phyloP scores from a whole-genome alignment of 805 yeast species.

The Yarrowia divulgata region DNA sequence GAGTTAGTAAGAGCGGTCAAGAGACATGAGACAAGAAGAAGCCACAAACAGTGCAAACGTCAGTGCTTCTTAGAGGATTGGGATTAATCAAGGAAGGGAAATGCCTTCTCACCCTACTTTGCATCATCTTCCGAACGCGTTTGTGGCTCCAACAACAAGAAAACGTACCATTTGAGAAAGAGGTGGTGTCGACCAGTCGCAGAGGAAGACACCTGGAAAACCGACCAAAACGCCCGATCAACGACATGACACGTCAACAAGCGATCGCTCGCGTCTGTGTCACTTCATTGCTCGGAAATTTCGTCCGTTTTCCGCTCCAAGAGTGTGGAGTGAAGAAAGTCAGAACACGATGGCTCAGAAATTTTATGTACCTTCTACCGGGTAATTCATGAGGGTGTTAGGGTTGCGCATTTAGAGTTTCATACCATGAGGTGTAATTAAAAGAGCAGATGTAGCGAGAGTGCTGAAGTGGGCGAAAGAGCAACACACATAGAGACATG shows the following conservation, averaged over 20 bases:
- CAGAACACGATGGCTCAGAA: background rate
- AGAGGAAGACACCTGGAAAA: conserved; percentile 2
- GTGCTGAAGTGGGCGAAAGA: background rate
- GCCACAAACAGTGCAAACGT: conserved; percentile 32
- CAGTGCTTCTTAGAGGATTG: conserved; percentile 49
- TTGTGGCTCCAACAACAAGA: background rate
- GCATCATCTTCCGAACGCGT: conserved; percentile 42
- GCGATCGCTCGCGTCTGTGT: background rate
- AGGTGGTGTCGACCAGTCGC: conserved; percentile 9
- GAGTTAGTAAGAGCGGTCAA: background rate
- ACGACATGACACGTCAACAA: background rate
- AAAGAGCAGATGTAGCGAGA: background rate
- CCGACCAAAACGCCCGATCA: background rate
- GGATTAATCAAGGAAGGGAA: conserved; percentile 41
- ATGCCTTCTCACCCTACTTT: conserved; percentile 41
- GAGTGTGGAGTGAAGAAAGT: conserved; percentile 5
- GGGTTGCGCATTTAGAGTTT: conserved; percentile 20
- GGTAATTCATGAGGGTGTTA: conserved; percentile 13
- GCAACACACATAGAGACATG: background rate
- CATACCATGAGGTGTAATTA: background rate
- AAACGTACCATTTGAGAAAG: conserved; percentile 12
- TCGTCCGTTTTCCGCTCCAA: background rate
- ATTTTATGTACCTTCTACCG: conserved; percentile 28
- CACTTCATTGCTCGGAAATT: background rate
- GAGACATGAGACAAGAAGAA: background rate